Evolutionary conservation across 768 basidiomycete species (phyloP), one percentile per base, ranked within the genome.

Genomic region (Cystofilobasidium capitatum): DNA sequence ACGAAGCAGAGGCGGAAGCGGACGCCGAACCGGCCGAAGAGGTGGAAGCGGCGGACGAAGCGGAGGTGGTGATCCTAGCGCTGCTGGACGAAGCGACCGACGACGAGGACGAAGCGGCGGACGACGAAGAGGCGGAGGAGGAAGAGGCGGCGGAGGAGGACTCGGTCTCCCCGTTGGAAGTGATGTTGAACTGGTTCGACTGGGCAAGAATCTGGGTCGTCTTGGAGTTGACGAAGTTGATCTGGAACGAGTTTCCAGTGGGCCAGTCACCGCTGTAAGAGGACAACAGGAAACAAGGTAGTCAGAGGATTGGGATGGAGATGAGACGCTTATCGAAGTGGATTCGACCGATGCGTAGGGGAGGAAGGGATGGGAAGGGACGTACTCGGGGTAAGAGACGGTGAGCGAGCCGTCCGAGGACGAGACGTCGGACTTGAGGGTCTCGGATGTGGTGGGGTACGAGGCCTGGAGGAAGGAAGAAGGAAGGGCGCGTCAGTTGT

Each of bases 171-270:
- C 57, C 57, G 40, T 58, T 47, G 6, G 57, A 49, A 20, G 70
- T 71, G 69, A 71, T 70, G 65, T 71, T 71, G 71, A 71, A 71
- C 58, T 54, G 47, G 7, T 35, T 44, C 20, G 69, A 70, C 57
- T 70, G 65, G 40, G 71, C 68, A 36, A 69, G 64, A 64, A 71
- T 71, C 4, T 68, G 31, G n/a, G 58, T 66, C 39, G 45, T 31
- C 29, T 65, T 40, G 12, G 64, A 54, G 42, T 70, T 70, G 49
- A 71, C 55, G 35, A 71, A 40, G 68, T 66, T 69, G 54, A 71
- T 66, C 51, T 65, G 64, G 65, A 49, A 71, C 14, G 45, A 59
- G 44, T 47, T 54, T 40, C 70, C 70, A 14, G 58, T 47, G 26
- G 70, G 66, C 64, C 64, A 71, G 2, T 37, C 37, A 40, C 68